Evolutionary conservation across 495 filamentous ascomycete genomes (phyloP).

Genomic region (Wilcoxina mikolae): DNA sequence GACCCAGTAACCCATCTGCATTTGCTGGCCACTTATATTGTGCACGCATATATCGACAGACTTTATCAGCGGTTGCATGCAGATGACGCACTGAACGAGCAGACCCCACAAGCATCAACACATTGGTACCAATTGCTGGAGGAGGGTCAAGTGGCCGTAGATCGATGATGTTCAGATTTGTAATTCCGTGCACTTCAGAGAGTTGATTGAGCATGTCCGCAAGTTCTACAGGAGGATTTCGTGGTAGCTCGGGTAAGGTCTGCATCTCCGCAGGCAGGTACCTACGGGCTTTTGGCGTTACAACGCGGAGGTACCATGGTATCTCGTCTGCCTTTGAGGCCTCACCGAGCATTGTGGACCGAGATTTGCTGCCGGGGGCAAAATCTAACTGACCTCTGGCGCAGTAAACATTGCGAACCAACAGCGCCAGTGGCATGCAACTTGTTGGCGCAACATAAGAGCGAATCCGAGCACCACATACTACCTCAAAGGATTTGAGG

Average conservation of each 20-base stretch:
- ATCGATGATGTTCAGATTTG: constrained; percentile 62
- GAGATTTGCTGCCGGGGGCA: neutral
- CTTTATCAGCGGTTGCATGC: constrained; percentile 76
- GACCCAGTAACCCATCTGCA: constrained; percentile 76
- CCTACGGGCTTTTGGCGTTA: constrained; percentile 32
- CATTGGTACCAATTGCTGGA: constrained; percentile 67
- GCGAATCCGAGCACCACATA: constrained; percentile 10
- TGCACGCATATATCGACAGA: constrained; percentile 71
- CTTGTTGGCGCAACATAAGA: neutral
- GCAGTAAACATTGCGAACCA: neutral
- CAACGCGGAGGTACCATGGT: constrained; percentile 71
- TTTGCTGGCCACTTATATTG: constrained; percentile 53
- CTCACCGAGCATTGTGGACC: neutral
- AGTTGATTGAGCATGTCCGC: constrained; percentile 58
- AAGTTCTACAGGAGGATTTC: constrained; percentile 56
- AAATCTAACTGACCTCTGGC: neutral
- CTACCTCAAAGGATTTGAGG: constrained; percentile 12
- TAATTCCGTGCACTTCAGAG: constrained; percentile 68
- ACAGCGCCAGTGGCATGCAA: neutral
- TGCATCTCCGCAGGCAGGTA: constrained; percentile 43
- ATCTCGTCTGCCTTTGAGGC: neutral
- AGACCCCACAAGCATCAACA: constrained; percentile 88
- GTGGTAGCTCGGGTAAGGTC: constrained; percentile 61
- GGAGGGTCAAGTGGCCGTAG: constrained; percentile 72
- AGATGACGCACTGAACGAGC: constrained; percentile 86